Conservation (phyloP, 2,329 filamentous ascomycete genomes). For the Penicillium fuscoglaucum region DNA sequence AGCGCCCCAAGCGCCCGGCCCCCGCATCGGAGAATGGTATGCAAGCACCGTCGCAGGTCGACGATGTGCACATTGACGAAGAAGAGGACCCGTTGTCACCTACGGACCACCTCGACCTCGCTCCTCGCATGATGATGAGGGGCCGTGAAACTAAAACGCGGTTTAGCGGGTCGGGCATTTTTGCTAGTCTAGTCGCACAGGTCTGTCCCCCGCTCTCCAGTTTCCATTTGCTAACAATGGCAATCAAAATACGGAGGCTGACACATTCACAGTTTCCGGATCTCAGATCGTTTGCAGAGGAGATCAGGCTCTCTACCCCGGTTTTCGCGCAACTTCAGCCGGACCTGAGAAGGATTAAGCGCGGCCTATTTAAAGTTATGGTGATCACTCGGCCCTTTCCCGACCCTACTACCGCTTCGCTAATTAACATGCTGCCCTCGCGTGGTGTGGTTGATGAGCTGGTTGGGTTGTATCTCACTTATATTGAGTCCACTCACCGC, state of each 20-base stretch:
- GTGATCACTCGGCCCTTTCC: conserved; percentile 33
- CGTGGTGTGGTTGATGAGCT: conserved; percentile 40
- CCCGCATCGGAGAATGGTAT: conserved; percentile 2
- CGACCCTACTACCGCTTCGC: conserved; percentile 29
- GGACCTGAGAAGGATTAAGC: conserved; percentile 36
- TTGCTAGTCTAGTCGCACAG: conserved; percentile 42
- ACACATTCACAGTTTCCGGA: conserved; percentile 39
- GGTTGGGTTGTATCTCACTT: conserved; percentile 40
- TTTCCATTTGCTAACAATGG: background rate
- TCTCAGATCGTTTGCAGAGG: conserved; percentile 39
- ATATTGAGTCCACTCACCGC: conserved; percentile 43
- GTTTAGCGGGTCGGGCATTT: conserved; percentile 43
- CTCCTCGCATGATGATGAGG: conserved; percentile 39
- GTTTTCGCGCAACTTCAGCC: conserved; percentile 36
- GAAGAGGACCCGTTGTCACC: conserved; percentile 30
- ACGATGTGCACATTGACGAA: conserved; percentile 16
- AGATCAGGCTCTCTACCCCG: conserved; percentile 39
- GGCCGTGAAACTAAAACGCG: conserved; percentile 44
- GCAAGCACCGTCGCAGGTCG: conserved; percentile 8
- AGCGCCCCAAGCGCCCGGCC: conserved; percentile 26
- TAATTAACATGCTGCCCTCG: conserved; percentile 38
- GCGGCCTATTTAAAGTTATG: conserved; percentile 33
- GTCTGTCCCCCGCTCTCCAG: conserved; percentile 25
- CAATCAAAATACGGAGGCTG: conserved; percentile 5
- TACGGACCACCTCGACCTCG: conserved; percentile 35